A percentile compares a stretch with the other conserved stretches of the same genome.
Conservation (phyloP, 2,329 filamentous ascomycete genomes). For the Curvularia verruculosa region DNA sequence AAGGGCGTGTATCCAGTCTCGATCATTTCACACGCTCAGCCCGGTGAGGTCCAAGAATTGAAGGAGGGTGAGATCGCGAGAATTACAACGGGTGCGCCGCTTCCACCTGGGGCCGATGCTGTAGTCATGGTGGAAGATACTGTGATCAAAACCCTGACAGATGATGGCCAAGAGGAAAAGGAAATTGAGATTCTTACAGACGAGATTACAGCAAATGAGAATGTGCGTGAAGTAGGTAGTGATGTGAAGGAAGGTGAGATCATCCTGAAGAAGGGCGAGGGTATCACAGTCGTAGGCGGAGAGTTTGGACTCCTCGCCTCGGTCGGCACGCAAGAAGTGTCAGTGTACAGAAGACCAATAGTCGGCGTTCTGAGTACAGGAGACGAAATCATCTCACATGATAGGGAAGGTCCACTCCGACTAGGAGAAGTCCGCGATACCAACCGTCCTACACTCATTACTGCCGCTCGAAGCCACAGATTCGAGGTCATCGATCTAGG, state of each 20-base stretch:
- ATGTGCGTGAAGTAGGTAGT: conserved; percentile 88
- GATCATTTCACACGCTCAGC: conserved; percentile 83
- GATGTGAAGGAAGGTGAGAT: conserved; percentile 74
- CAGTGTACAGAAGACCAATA: conserved; percentile 75
- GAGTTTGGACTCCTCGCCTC: conserved; percentile 90
- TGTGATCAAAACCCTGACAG: conserved; percentile 72
- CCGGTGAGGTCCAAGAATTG: conserved; percentile 69
- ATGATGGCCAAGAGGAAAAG: conserved; percentile 82
- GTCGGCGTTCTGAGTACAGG: conserved; percentile 92
- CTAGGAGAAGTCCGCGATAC: conserved; percentile 91
- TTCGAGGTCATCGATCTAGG: conserved; percentile 84
- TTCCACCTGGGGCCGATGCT: conserved; percentile 85
- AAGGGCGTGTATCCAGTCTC: conserved; percentile 86
- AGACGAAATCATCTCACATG: conserved; percentile 86
- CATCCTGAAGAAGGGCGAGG: conserved; percentile 77
- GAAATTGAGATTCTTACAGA: conserved; percentile 85
- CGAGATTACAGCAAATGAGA: conserved; percentile 77
- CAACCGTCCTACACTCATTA: conserved; percentile 86
- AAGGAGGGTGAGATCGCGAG: conserved; percentile 78
- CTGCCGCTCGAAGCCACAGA: conserved; percentile 74
- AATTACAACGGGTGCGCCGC: conserved; percentile 92
- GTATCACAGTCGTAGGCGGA: conserved; percentile 85
- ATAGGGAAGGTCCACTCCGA: conserved; percentile 65
- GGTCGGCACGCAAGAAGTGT: conserved; percentile 74
- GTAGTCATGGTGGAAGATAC: conserved; percentile 99